Evolutionary conservation across 2,329 filamentous ascomycete genomes (phyloP).

Genomic region (Proliferodiscus dingleyae): DNA sequence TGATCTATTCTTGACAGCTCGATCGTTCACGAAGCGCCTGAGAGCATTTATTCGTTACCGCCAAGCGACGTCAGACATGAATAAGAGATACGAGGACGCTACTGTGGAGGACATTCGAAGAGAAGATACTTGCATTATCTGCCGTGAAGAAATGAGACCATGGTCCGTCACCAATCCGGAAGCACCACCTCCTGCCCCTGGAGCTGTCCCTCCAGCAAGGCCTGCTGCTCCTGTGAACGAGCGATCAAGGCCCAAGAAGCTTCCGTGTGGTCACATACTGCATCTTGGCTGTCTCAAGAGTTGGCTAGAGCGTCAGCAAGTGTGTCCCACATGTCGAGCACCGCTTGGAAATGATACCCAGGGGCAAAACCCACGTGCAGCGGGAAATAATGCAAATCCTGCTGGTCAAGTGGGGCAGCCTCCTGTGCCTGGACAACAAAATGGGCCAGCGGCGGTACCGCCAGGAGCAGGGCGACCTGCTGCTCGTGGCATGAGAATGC

Average conservation of each 20-base stretch:
- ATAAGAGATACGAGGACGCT: slow-evolving; percentile 81
- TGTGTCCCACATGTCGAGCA: slow-evolving; percentile 88
- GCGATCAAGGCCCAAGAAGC: slow-evolving; percentile 83
- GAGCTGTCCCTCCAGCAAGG: slow-evolving; percentile 32
- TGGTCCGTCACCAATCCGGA: slow-evolving; percentile 54
- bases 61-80: slow-evolving; percentile 91
- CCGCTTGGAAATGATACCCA: slow-evolving; percentile 59
- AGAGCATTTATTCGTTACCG: slow-evolving; percentile 84
- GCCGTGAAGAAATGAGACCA: slow-evolving; percentile 87
- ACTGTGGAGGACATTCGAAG: slow-evolving; percentile 77
- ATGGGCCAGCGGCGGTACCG: slow-evolving; percentile 32
- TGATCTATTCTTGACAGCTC: slow-evolving; percentile 88
- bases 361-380: slow-evolving; percentile 27
- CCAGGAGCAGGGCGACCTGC: slow-evolving; percentile 29
- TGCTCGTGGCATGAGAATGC: slow-evolving; percentile 50
- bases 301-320: slow-evolving; percentile 96
- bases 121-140: slow-evolving; percentile 96
- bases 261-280: slow-evolving; percentile 92
- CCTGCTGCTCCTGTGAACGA: slow-evolving; percentile 58
- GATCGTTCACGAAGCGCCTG: slow-evolving; percentile 88
- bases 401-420: slow-evolving; percentile 27
- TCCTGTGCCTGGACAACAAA: slow-evolving; percentile 33
- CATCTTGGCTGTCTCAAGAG: slow-evolving; percentile 93
- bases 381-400: slow-evolving; percentile 21
- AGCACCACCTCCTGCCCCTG: slow-evolving; percentile 34